A percentile compares a stretch with the other conserved stretches of the same genome.
phyloP scores from a whole-genome alignment of 2,329 filamentous ascomycete genomes.

The Periglandula ipomoeae region DNA sequence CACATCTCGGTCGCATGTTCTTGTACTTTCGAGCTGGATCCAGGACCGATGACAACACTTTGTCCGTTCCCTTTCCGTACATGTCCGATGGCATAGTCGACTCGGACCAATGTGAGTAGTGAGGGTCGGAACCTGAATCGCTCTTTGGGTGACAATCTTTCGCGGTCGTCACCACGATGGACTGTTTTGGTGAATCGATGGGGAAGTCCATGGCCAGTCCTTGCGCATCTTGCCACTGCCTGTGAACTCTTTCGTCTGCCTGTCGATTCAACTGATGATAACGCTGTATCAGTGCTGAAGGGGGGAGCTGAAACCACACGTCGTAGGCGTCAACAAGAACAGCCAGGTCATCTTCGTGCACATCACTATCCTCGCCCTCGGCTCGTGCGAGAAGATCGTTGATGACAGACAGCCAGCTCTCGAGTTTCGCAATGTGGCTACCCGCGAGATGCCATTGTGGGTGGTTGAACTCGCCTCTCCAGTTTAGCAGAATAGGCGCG shows the following conservation, averaged over 20 bases:
- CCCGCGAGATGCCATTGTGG: slow-evolving; percentile 27
- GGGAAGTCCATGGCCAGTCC: neutral
- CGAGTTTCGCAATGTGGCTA: slow-evolving; percentile 30
- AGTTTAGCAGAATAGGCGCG: slow-evolving; percentile 26
- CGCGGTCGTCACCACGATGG: slow-evolving; percentile 23
- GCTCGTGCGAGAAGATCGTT: slow-evolving; percentile 16
- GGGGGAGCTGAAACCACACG: slow-evolving; percentile 30
- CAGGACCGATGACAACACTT: slow-evolving; percentile 14
- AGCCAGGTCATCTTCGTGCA: slow-evolving; percentile 13
- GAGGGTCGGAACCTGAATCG: slow-evolving; percentile 25
- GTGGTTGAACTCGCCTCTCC: slow-evolving; percentile 27
- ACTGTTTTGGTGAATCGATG: slow-evolving; percentile 13
- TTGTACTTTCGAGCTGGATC: slow-evolving; percentile 25
- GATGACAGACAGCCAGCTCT: slow-evolving; percentile 13
- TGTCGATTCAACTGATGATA: slow-evolving; percentile 26
- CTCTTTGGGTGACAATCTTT: slow-evolving; percentile 26
- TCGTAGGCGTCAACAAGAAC: slow-evolving; percentile 30
- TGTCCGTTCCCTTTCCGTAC: slow-evolving; percentile 25
- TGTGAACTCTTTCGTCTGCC: slow-evolving; percentile 20
- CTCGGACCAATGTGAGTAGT: slow-evolving; percentile 26
- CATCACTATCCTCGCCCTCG: slow-evolving; percentile 7
- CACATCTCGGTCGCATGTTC: slow-evolving; percentile 24
- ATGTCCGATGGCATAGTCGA: slow-evolving; percentile 25
- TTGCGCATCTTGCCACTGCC: slow-evolving; percentile 17
- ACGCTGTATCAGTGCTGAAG: slow-evolving; percentile 26